Base-by-base conservation (phyloP, 2,329 filamentous ascomycete genomes). In the Botrytis tulipae region DNA sequence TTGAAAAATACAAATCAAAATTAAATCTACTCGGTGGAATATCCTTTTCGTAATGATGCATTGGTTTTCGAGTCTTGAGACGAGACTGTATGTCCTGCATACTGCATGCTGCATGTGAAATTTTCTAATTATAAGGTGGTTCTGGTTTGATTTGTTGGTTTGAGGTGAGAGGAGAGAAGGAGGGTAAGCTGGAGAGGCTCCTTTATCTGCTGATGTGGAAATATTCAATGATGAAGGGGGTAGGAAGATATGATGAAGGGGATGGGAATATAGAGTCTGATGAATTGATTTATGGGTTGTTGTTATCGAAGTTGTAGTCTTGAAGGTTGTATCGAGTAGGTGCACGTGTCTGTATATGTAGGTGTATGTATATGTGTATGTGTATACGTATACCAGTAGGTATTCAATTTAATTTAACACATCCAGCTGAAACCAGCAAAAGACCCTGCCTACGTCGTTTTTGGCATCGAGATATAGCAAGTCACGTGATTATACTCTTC, bases 381-480 rank as follows among this genome's bases (percentile, higher is more conserved):
- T 37, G 7, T 37, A 37, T 37, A 9, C 7, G 1, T 29, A 8
- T 57, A 5, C 44, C 6, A 10, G 10, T 16, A 14, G 4, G 0
- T 25, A 12, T 3, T 51, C 46, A 51, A 9, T 51, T 2, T 42
- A 12, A 42, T 42, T 2, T 16, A 12, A 42, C 10, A 18, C 6
- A 29, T 57, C 7, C 51, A 29, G n/a, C 4, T 8, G 14, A 0
- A 16, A 16, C 3, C 29, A 8, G 1, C n/a, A 54, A 16, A 25
- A 54, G 25, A 8, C 3, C 25, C 25, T 7, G 12, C 12, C 2
- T 2, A 29, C 8, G n/a, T 20, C 40, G 51, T 29, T 57, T 51
- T n/a, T 8, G n/a, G 14, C n/a, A 54, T n/a, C 48, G 4, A n/a
- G 3, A 14, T 1, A 3, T 7, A 1, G 0, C 1, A 3, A 1